Evolutionary conservation across 2,329 filamentous ascomycete genomes (phyloP), one percentile per base, ranked within the genome.

Genomic region (Bipolaris zeicola): DNA sequence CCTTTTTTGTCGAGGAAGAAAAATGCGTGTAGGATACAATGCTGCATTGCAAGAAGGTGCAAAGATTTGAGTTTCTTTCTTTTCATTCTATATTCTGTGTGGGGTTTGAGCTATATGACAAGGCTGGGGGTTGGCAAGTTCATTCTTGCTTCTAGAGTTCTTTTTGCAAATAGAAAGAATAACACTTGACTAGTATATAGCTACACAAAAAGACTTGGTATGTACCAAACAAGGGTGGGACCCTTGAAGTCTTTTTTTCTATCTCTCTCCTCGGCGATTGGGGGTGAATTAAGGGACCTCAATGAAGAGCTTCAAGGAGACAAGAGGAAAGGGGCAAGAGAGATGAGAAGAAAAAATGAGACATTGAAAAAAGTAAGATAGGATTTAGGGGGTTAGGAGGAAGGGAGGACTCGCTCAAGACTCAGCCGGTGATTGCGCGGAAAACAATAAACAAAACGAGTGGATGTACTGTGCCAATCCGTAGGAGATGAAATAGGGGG

Each of bases 401-500:
- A 18, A 48, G 31, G 36, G 24, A 20, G 44, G 26, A 43, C 28
- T 24, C 10, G 36, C n/a, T 20, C 26, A 46, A 24, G 33, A 38
- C 18, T 11, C 28, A 5, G 28, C 10, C 10, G 10, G 28, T 31
- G 10, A 31, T 31, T 31, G 28, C 28, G 28, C 28, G 28, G 28
- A 31, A 24, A 31, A 24, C 20, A 31, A 16, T 7, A 45, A 41
- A 36, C 49, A 57, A 54, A 60, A 50, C 26, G 57, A 60, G 46
- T 42, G 57, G 41, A 60, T 39, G 45, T 52, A 28, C 57, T 41
- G 50, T 47, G 46, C 43, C 26, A 48, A 43, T 60, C 53, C 54
- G 42, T 44, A 48, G 50, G 43, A 39, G 20, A 10, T 24, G 38
- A 47, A 26, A 26, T 6, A 24, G 34, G 26, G 20, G 7, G 14